These are phyloP conservation scores for Sarcomyxa edulis DNA, from an alignment of 768 basidiomycete genomes.

Conservation along the genomic window DNA sequence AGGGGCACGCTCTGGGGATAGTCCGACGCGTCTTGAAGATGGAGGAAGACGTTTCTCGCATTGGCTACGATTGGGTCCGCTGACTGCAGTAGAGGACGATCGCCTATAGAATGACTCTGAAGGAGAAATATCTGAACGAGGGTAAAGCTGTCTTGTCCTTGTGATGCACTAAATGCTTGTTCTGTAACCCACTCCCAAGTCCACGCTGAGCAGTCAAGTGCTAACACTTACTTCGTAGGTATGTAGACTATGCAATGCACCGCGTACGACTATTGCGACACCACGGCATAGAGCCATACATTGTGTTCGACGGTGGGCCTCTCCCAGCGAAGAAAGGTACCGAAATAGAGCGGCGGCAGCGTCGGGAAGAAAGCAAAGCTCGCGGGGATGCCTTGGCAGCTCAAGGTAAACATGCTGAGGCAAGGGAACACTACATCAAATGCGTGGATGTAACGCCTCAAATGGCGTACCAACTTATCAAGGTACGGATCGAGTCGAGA, in stretches of 20 bases:
- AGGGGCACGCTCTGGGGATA: too few relatives aligned
- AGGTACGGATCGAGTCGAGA: slow-evolving; percentile 42
- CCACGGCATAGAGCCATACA: slow-evolving; percentile 78
- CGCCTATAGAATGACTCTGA: too few relatives aligned
- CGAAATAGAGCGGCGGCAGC: slow-evolving; percentile 71
- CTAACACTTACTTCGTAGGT: slow-evolving; percentile 40
- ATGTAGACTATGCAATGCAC: slow-evolving; percentile 96
- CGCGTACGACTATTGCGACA: slow-evolving; percentile 82
- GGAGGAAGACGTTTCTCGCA: too few relatives aligned
- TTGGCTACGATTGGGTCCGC: neutral
- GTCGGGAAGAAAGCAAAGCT: slow-evolving; percentile 71
- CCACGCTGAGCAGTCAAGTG: too few relatives aligned
- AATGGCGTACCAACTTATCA: slow-evolving; percentile 97
- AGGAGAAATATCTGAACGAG: too few relatives aligned
- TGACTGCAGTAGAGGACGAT: too few relatives aligned
- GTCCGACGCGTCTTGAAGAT: too few relatives aligned
- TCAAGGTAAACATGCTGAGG: slow-evolving; percentile 76
- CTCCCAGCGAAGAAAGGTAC: slow-evolving; percentile 93
- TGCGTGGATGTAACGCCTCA: slow-evolving; percentile 94
- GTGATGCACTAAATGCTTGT: too few relatives aligned
- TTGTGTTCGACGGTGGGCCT: slow-evolving; percentile 96
- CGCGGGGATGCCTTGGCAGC: slow-evolving; percentile 67
- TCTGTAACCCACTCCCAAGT: too few relatives aligned
- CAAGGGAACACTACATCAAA: slow-evolving; percentile 85
- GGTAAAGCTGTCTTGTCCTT: neutral